Base-by-base conservation (phyloP, 306 rosid genomes). In the Castanea sativa region DNA sequence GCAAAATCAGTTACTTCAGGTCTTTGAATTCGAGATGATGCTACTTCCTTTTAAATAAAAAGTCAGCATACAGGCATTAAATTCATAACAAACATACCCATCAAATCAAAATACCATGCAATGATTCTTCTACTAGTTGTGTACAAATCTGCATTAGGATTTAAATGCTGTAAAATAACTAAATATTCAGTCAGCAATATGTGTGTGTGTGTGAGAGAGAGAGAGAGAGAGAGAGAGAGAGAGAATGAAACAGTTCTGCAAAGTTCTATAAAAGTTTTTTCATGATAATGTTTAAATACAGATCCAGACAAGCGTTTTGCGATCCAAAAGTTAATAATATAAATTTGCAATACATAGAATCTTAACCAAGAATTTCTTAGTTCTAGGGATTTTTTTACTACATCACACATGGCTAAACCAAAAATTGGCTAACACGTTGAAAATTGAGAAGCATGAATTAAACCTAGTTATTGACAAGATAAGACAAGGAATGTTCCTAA, bases 1-100 rank as follows among this genome's bases (percentile, higher is more conserved):
- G 89, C 90, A 69, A 82, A 87, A 76, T 84, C 88, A 52, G 73
- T 80, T 45, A 35, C 82, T 75, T 85, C 87, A 33, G 65, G 71
- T 68, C 58, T 83, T 82, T 75, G 81, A 75, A 80, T 73, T 71
- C 12, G 19, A 73, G 82, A 83, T 53, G 77, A 79, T 32, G 60
- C 73, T 63, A 53, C 59, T 81, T 83, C 90, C 74, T 81, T 86
- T 90, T 91, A 79, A 43, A 69, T 10, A 75, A 82, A 75, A 74
- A 19, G 59, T 57, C 30, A 38, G 32, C 20, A 30, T 20, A 76
- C 57, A 21, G n/a, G 16, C 19, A 73, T 72, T 33, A 56, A 73
- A 20, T 72, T 30, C 41, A 56, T 55, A 21, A 68, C 19, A 25
- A 18, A 60, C 60, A 80, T 35, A 69, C 51, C 55, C 56, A 73